Evolutionary conservation across 2,329 filamentous ascomycete genomes (phyloP).

Genomic region (Gnomoniopsis smithogilvyi): DNA sequence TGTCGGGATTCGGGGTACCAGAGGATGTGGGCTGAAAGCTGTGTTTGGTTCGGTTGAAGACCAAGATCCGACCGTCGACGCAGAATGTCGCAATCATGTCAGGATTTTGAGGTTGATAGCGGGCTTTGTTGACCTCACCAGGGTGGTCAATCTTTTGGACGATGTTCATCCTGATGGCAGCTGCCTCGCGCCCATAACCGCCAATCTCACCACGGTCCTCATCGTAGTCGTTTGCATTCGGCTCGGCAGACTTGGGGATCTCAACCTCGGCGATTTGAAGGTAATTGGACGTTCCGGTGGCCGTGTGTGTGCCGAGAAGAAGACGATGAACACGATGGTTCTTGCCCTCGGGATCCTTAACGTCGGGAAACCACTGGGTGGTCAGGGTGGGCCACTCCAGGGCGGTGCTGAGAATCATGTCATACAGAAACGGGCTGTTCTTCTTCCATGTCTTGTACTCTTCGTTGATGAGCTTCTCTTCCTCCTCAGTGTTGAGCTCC

Average conservation of each 20-base stretch:
- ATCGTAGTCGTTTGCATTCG: conserved; percentile 82
- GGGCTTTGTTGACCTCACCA: conserved; percentile 96
- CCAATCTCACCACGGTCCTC: conserved; percentile 91
- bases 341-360: conserved; percentile 82
- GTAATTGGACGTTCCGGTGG: conserved; percentile 80
- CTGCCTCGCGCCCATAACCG: conserved; percentile 78
- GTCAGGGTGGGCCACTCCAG: conserved; percentile 97
- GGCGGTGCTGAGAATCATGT: conserved; percentile 92
- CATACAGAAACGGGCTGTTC: conserved; percentile 96
- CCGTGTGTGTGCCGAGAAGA: conserved; percentile 92
- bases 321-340: conserved; percentile 85
- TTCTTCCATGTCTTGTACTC: conserved; percentile 99
- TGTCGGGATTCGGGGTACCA: conserved; percentile 73
- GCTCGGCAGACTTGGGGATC: conserved; percentile 73
- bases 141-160: conserved; percentile 96
- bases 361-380: conserved; percentile 96
- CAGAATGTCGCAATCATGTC: conserved; percentile 95
- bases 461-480: conserved; percentile 93
- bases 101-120: conserved; percentile 96
- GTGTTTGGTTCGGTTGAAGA: conserved; percentile 97
- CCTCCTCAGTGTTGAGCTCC: conserved; percentile 63
- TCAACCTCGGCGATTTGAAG: conserved; percentile 93
- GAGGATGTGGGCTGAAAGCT: conserved; percentile 62
- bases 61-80: conserved; percentile 79
- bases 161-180: conserved; percentile 81